Evolutionary conservation across 257 asterid genomes (phyloP), one percentile per base, ranked within the genome.

Genomic region (Dorcoceras hygrometricum): DNA sequence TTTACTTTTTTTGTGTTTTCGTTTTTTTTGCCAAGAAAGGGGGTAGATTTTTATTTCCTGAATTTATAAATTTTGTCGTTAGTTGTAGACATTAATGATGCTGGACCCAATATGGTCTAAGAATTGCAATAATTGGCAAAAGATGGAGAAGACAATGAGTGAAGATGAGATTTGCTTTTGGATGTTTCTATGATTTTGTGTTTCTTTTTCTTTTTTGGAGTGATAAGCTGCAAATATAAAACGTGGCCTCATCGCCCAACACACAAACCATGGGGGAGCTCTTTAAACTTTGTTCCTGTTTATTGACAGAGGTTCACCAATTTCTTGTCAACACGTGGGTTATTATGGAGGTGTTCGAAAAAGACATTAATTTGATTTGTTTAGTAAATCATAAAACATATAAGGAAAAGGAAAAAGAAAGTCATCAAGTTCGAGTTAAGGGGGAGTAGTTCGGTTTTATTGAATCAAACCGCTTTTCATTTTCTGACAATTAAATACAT

Each of bases 111-210:
- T 3, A 43, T 43, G 53, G 20, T 43, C 53, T 14, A 43, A 43
- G 53, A 43, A 43, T 4, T 43, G 53, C 53, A 71, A 54, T 34
- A 53, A 20, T 63, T 63, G 72, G 62, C 53, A 71, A 54, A 24
- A 53, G 18, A 54, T 63, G 72, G 48, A 73, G 29, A 67, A 27
- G 68, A 65, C 68, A 59, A 60, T 25, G 12, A 50, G 14, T 32
- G 23, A 28, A 4, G 60, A 60, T 26, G 11, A 60, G 29, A 50
- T 58, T 23, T 59, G 5, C 55, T 66, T 43, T 67, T 59, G 66
- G 46, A 55, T 9, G 28, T 62, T 34, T 56, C 19, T 18, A 6
- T n/a, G 64, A 53, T 61, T 67, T 20, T 61, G 56, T 23, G 66
- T 8, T 46, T 27, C 24, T 23, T 20, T 66, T 46, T 20, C 5